Evolutionary conservation across 1,284 basidiomycete genomes (phyloP).

Genomic region (Austroboletus novae-zelandiae): DNA sequence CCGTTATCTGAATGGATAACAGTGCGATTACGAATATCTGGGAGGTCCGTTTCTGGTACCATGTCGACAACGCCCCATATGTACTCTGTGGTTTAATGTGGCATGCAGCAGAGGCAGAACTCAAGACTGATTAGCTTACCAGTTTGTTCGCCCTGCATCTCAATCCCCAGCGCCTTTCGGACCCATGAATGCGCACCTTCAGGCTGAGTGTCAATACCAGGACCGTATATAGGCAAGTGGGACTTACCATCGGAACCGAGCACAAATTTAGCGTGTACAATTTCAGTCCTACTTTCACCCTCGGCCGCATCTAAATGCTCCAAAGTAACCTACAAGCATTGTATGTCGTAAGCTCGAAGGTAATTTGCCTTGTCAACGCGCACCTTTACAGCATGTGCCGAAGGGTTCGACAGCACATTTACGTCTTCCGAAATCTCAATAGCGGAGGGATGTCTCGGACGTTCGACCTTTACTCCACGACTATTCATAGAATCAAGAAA

Average conservation of each 20-base stretch:
- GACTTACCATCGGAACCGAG: slow-evolving; percentile 57
- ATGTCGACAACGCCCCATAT: not conserved
- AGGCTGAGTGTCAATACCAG: not conserved
- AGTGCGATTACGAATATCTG: not conserved
- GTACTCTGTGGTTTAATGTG: not conserved
- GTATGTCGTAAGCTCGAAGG: not conserved
- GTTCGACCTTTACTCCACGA: slow-evolving; percentile 52
- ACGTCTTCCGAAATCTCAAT: slow-evolving; percentile 49
- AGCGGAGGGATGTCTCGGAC: slow-evolving; percentile 52
- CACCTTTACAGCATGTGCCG: slow-evolving; percentile 55
- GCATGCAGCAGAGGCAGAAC: no score
- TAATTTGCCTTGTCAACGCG: not conserved
- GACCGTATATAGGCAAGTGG: not conserved
- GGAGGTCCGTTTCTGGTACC: not conserved
- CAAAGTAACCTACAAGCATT: slow-evolving; percentile 36
- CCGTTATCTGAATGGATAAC: not conserved
- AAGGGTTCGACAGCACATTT: slow-evolving; percentile 39
- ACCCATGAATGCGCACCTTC: slow-evolving; percentile 78
- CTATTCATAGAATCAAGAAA: slow-evolving; percentile 59
- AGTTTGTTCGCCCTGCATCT: not conserved
- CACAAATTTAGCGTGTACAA: slow-evolving; percentile 48
- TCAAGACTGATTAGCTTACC: not conserved
- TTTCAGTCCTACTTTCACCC: slow-evolving; percentile 19
- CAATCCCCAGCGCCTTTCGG: slow-evolving; percentile 63
- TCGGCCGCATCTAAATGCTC: slow-evolving; percentile 12